Conservation (phyloP, 768 basidiomycete species). For the Ramaria sp. region DNA sequence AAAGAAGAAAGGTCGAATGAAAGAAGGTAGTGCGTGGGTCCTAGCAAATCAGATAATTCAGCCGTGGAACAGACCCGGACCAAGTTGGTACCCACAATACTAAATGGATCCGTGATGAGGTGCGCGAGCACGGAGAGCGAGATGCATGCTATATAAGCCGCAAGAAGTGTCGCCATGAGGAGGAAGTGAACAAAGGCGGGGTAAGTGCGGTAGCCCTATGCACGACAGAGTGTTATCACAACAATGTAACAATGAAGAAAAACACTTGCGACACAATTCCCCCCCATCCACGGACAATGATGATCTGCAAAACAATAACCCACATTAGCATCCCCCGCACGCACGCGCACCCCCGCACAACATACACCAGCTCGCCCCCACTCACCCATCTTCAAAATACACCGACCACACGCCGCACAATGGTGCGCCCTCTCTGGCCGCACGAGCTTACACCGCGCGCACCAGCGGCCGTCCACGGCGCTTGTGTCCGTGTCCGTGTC, state of each 20-base stretch:
- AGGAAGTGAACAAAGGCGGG: slow-evolving; percentile 78
- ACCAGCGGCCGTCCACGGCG: slow-evolving; percentile 58
- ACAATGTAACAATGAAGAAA: neutral
- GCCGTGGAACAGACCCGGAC: neutral
- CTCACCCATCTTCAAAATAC: slow-evolving; percentile 79
- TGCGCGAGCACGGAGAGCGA: slow-evolving; percentile 45
- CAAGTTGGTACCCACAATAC: slow-evolving; percentile 38
- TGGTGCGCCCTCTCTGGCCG: slow-evolving; percentile 78
- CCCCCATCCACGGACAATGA: slow-evolving; percentile 78
- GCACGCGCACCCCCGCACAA: too few relatives aligned
- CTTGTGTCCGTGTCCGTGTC: too few relatives aligned
- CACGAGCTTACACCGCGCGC: slow-evolving; percentile 67
- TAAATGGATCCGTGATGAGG: slow-evolving; percentile 52
- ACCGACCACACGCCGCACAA: slow-evolving; percentile 62
- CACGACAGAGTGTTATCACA: neutral
- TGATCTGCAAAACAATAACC: slow-evolving; percentile 41
- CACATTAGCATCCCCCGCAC: too few relatives aligned
- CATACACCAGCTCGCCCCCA: slow-evolving; percentile 14
- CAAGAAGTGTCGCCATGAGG: slow-evolving; percentile 46
- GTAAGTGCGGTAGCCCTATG: slow-evolving; percentile 73
- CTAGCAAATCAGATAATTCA: slow-evolving; percentile 24
- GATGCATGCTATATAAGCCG: slow-evolving; percentile 47
- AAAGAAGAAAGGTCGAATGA: slow-evolving; percentile 58
- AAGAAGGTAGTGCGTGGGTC: slow-evolving; percentile 49
- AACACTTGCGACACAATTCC: slow-evolving; percentile 58